Base-by-base conservation (phyloP, 2,329 filamentous ascomycete species). In the Colletotrichum cordylinicola region DNA sequence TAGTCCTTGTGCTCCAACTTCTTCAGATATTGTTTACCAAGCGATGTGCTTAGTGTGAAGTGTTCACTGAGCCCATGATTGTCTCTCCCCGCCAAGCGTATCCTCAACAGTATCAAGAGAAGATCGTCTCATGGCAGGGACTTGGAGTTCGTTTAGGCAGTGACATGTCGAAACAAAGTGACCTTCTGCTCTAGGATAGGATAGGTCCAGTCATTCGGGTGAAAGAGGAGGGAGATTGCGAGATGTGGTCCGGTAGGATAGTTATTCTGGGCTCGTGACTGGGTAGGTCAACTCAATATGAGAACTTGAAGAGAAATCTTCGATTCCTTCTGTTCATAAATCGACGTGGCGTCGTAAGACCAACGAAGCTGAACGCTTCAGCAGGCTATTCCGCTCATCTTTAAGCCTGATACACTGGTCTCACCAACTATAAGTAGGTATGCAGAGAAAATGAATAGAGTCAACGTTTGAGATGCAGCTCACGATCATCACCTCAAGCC, bases 41-140 rank as follows among this genome's bases (percentile, higher is more conserved):
- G n/a, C 10, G 5, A 1, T 1, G 1, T 13, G 2, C n/a, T 13
- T 52, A 13, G 10, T 21, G 2, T 21, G 0, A 52, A 7, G 10
- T 13, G 2, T 4, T 52, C 43, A 52, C n/a, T 10, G 12, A 52
- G n/a, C 10, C 10, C 10, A 8, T 52, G 1, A 4, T 52, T 4
- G 10, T 3, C n/a, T 1, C 43, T 13, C n/a, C 12, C 43, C n/a
- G 10, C 0, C 6, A 52, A 52, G 43, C n/a, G 4, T 21, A 3
- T 21, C 6, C 1, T 52, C 21, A 2, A 52, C n/a, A 52, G 2
- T 52, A 13, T 21, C 10, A 13, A 4, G 6, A 21, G 43, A 52
- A 21, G n/a, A 21, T 52, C 6, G 1, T 8, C 2, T 13, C 10
- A 21, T 52, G 12, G n/a, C 4, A 24, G 10, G n/a, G n/a, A 21